These are phyloP conservation scores for Phytophthora uliginosa DNA, from an alignment of 352 stramenopile genomes.

Conservation along the genomic window DNA sequence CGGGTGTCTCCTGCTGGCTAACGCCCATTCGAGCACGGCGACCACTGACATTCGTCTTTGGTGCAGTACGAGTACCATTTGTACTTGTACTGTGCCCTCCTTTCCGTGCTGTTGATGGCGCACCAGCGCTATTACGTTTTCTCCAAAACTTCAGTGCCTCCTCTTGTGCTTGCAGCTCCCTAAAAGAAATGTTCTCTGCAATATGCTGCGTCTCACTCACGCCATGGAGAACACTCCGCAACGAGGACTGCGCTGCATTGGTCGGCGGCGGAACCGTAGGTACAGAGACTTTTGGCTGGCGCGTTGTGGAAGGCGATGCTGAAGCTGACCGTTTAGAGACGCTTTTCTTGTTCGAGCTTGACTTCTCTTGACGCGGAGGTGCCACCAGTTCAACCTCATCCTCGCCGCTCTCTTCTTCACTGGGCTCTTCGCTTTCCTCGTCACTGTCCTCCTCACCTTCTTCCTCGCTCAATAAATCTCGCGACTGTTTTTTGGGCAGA, in stretches of 20 bases:
- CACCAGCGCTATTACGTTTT: constrained; percentile 18
- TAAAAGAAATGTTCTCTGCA: constrained; percentile 54
- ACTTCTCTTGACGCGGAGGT: constrained; percentile 3
- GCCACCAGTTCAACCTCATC: constrained; percentile 8
- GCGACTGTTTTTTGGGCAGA: not conserved
- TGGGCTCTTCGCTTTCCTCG: constrained; percentile 12
- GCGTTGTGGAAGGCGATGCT: constrained; percentile 2
- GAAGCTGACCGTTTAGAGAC: constrained; percentile 3
- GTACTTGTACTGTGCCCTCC: constrained; percentile 7
- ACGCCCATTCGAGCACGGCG: constrained; percentile 36
- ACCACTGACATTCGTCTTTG: constrained; percentile 17
- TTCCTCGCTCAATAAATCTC: constrained; percentile 31
- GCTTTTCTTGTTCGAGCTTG: constrained; percentile 3
- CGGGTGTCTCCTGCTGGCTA: constrained; percentile 10
- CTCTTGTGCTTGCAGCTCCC: constrained; percentile 63
- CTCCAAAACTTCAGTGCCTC: constrained; percentile 55
- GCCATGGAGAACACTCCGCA: constrained; percentile 8
- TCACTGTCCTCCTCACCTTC: constrained; percentile 16
- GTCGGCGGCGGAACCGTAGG: not conserved
- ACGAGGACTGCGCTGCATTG: constrained; percentile 4
- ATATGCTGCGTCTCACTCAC: constrained; percentile 32
- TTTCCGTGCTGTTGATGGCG: constrained; percentile 21
- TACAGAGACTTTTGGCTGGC: not conserved
- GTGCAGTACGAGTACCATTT: not conserved
- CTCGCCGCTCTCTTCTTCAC: constrained; percentile 21